Conservation (phyloP, 345 rosid species). For the Raphanus raphanistrum region DNA sequence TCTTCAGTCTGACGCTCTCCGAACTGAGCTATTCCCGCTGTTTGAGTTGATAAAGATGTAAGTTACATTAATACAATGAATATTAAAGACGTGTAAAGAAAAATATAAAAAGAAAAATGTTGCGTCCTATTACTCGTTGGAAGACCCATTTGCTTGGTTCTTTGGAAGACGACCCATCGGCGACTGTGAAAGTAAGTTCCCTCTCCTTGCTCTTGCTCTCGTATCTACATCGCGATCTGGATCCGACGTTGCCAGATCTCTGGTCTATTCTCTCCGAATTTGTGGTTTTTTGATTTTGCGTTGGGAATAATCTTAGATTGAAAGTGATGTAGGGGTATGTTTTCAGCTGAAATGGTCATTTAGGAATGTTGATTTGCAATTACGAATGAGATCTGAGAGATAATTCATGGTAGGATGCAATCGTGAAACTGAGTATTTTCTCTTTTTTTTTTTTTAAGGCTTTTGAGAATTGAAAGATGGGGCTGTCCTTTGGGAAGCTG, state of each 20-base stretch:
- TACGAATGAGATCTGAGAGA: conserved; percentile 14
- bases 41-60: background rate
- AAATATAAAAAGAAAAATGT: conserved; percentile 28
- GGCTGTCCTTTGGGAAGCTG: conserved; percentile 62
- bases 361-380: background rate
- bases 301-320: background rate
- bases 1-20: conserved; percentile 99
- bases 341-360: background rate
- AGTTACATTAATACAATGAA: background rate
- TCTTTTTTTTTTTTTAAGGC: background rate
- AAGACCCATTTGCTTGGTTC: no score
- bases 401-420: background rate
- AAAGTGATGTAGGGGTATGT: background rate
- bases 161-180: no score
- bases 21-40: conserved; percentile 71
- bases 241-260: conserved; percentile 28
- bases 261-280: background rate
- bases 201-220: background rate
- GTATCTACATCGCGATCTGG: conserved; percentile 7
- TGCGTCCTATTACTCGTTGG: conserved; percentile 8
- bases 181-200: no score
- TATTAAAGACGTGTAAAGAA: background rate
- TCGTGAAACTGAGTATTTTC: background rate
- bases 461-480: conserved; percentile 41
- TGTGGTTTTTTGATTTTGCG: background rate